Evolutionary conservation across 2,329 filamentous ascomycete species (phyloP).

Genomic region (Rhexocercosporidium sp.): DNA sequence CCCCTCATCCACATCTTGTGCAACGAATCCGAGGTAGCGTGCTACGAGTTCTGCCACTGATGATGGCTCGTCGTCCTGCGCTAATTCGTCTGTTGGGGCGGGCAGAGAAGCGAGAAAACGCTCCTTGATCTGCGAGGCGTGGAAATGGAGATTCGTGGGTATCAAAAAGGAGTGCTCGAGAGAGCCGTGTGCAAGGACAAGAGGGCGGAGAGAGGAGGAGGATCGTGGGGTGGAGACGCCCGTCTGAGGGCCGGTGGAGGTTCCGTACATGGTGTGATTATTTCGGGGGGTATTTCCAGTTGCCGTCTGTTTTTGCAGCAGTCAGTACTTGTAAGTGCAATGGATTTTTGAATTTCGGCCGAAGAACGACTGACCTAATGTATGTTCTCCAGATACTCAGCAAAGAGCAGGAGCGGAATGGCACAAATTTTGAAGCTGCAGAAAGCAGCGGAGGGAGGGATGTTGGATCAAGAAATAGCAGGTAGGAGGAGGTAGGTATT

Average conservation of each 20-base stretch:
- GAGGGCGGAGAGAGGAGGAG: slow-evolving; percentile 87
- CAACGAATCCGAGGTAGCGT: slow-evolving; percentile 90
- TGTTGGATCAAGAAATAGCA: slow-evolving; percentile 19
- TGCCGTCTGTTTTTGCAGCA: slow-evolving; percentile 16
- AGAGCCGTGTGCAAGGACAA: slow-evolving; percentile 89
- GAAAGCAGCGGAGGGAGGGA: slow-evolving; percentile 22
- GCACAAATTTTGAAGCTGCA: slow-evolving; percentile 26
- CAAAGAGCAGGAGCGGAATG: slow-evolving; percentile 43
- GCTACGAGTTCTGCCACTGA: slow-evolving; percentile 91
- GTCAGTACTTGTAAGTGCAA: slow-evolving; percentile 12
- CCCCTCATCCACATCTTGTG: slow-evolving; percentile 86
- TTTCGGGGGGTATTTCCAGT: slow-evolving; percentile 16
- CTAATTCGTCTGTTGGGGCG: slow-evolving; percentile 92
- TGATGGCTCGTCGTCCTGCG: slow-evolving; percentile 98
- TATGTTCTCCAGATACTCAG: slow-evolving; percentile 42
- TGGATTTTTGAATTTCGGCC: not conserved
- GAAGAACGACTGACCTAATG: slow-evolving; percentile 30
- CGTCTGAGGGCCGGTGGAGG: slow-evolving; percentile 84
- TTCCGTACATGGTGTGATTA: slow-evolving; percentile 77
- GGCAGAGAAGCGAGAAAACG: slow-evolving; percentile 86
- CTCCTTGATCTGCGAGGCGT: slow-evolving; percentile 92
- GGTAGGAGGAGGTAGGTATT: not conserved
- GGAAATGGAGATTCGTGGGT: slow-evolving; percentile 94
- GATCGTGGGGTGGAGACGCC: slow-evolving; percentile 96
- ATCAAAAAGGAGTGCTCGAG: slow-evolving; percentile 97